A percentile compares a stretch with the other conserved stretches of the same genome.
Evolutionary conservation across 2,329 filamentous ascomycete species (phyloP).

Genomic region (Fusarium annulatum): DNA sequence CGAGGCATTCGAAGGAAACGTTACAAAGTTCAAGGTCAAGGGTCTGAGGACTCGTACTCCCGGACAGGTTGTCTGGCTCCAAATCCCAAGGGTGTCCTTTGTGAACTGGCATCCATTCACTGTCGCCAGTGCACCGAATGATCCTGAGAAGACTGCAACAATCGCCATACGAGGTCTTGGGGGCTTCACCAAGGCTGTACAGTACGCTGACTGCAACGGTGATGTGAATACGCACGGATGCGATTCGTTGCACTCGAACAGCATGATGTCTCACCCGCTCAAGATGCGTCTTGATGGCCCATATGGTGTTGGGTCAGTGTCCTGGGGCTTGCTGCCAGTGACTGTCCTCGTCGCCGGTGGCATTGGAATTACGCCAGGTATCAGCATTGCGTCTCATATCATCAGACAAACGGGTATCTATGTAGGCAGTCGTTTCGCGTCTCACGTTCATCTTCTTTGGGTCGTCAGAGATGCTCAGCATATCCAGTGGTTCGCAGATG

Average conservation of each 20-base stretch:
- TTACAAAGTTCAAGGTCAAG: not conserved
- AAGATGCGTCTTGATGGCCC: not conserved
- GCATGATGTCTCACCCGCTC: not conserved
- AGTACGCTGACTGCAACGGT: not conserved
- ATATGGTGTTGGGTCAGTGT: not conserved
- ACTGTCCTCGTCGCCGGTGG: not conserved
- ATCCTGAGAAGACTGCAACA: not conserved
- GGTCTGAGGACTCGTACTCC: not conserved
- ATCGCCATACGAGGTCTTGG: not conserved
- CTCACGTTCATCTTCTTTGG: not conserved
- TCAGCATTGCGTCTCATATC: not conserved
- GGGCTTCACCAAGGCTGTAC: not conserved
- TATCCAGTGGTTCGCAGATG: not conserved
- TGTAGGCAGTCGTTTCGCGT: accelerated
- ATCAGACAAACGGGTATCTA: not conserved
- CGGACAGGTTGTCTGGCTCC: not conserved
- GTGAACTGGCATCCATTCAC: not conserved
- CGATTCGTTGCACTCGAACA: not conserved
- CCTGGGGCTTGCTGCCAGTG: not conserved
- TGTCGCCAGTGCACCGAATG: not conserved
- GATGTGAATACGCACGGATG: not conserved
- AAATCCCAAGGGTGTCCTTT: not conserved
- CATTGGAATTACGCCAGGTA: not conserved
- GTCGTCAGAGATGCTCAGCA: not conserved
- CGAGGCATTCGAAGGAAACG: not conserved